phyloP scores from a whole-genome alignment of 2,329 filamentous ascomycete genomes.

The Trichoderma atrobrunneum region DNA sequence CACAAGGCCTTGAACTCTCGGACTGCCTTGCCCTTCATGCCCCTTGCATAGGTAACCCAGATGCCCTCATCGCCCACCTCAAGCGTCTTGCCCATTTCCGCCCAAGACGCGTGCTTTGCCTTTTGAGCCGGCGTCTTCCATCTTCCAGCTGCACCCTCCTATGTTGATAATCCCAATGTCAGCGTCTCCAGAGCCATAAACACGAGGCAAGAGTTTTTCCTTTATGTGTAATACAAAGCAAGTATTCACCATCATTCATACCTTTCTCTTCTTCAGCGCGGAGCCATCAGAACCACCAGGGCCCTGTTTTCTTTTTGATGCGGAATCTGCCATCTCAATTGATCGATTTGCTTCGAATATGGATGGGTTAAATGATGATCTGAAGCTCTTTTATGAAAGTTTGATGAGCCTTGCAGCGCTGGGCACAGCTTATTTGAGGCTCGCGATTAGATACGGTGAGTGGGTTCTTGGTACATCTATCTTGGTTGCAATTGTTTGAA shows the following conservation, averaged over 20 bases:
- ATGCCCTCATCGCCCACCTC: constrained; percentile 70
- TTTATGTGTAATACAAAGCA: constrained; percentile 5
- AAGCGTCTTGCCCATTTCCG: constrained; percentile 46
- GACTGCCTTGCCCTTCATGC: constrained; percentile 67
- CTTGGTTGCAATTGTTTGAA: no score
- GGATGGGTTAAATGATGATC: not conserved
- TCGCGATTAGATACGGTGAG: constrained; percentile 5
- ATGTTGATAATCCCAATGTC: not conserved
- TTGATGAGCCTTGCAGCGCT: not conserved
- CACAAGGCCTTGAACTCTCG: constrained; percentile 65
- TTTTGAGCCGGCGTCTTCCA: constrained; percentile 62
- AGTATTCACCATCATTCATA: constrained; percentile 21
- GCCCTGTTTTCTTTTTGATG: constrained; percentile 37
- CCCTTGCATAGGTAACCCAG: constrained; percentile 74
- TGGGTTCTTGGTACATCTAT: not conserved
- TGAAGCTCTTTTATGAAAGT: not conserved
- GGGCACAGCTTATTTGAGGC: not conserved
- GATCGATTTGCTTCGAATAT: not conserved
- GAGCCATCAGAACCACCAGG: constrained; percentile 28
- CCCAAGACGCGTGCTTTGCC: constrained; percentile 44
- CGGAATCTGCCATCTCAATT: constrained; percentile 32
- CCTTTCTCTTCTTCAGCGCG: constrained; percentile 42
- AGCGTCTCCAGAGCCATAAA: not conserved
- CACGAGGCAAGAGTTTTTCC: not conserved
- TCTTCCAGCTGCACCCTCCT: constrained; percentile 54